A percentile compares a stretch with the other conserved stretches of the same genome.
Evolutionary conservation across 305 asterid species (phyloP).

Genomic region (Lippia alba): DNA sequence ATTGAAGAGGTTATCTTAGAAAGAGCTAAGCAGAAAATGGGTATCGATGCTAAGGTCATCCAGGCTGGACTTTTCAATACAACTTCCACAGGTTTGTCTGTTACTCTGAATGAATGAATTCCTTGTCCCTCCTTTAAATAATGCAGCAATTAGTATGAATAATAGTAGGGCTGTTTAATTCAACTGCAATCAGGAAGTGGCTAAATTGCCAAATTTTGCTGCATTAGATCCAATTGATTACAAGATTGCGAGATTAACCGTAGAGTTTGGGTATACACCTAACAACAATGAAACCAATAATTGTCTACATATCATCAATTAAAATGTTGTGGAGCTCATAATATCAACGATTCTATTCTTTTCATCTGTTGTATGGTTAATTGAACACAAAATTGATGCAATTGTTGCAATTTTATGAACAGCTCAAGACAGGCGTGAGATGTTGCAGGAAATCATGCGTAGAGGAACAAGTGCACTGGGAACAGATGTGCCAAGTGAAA

Average conservation of each 20-base stretch:
- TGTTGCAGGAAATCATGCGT: slow-evolving; percentile 97
- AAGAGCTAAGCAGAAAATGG: slow-evolving; percentile 99
- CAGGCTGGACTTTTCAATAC: slow-evolving; percentile 98
- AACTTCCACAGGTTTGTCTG: slow-evolving; percentile 89
- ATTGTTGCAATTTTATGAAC: slow-evolving; percentile 41
- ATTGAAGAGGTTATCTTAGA: slow-evolving; percentile 95
- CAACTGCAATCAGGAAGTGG: background rate
- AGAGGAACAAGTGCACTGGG: slow-evolving; percentile 90
- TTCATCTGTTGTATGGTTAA: slow-evolving; percentile 11
- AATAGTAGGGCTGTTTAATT: background rate
- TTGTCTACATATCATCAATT: background rate
- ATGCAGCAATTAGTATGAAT: background rate
- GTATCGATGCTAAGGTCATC: slow-evolving; percentile 98
- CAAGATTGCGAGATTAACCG: too few relatives aligned
- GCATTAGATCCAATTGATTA: too few relatives aligned
- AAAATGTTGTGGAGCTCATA: slow-evolving; percentile 12
- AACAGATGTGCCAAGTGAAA: slow-evolving; percentile 93
- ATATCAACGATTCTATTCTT: background rate
- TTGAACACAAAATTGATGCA: slow-evolving; percentile 25
- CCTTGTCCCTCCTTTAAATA: slow-evolving; percentile 13
- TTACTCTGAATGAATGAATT: slow-evolving; percentile 12
- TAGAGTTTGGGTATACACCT: background rate
- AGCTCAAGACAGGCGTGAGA: slow-evolving; percentile 95
- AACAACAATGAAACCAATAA: background rate
- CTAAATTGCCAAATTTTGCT: too few relatives aligned